phyloP scores from a whole-genome alignment of 306 rosid genomes.

The Carpinus viminea region DNA sequence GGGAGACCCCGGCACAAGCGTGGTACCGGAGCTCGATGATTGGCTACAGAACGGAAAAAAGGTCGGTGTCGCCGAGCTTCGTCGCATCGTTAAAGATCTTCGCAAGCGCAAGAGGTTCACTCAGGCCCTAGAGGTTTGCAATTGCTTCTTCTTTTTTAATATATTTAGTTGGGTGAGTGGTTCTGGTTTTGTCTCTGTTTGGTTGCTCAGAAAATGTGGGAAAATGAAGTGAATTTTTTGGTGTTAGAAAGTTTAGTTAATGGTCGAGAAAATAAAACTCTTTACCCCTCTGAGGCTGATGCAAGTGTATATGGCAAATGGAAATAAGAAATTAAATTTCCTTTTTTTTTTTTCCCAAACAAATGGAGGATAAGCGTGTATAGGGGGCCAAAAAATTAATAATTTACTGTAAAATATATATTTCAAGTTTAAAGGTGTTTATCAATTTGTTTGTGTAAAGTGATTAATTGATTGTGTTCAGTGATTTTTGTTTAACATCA shows the following conservation, averaged over 20 bases:
- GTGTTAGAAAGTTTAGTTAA: not conserved
- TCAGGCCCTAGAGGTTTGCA: constrained; percentile 70
- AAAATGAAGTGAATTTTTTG: not conserved
- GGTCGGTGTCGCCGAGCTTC: constrained; percentile 65
- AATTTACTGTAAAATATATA: not conserved
- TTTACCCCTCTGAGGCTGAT: not conserved
- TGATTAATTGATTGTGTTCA: not conserved
- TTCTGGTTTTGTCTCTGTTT: constrained; percentile 8
- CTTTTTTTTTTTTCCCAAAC: not conserved
- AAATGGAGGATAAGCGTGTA: not conserved
- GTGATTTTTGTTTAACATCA: not conserved
- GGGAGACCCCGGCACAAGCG: constrained; percentile 47
- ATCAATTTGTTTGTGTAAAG: not conserved
- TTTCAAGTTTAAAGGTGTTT: not conserved
- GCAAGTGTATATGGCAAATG: not conserved
- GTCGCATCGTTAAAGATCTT: constrained; percentile 75
- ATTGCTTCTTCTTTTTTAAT: not conserved
- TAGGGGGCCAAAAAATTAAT: not conserved
- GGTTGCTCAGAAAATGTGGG: constrained; percentile 14
- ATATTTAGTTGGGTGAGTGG: not conserved
- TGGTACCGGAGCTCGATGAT: constrained; percentile 63
- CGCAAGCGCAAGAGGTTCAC: constrained; percentile 75
- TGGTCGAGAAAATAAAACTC: not conserved
- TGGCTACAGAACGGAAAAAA: constrained; percentile 77
- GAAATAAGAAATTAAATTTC: not conserved